Conservation (phyloP, 2,329 filamentous ascomycete genomes). For the Xylariaceae sp. region DNA sequence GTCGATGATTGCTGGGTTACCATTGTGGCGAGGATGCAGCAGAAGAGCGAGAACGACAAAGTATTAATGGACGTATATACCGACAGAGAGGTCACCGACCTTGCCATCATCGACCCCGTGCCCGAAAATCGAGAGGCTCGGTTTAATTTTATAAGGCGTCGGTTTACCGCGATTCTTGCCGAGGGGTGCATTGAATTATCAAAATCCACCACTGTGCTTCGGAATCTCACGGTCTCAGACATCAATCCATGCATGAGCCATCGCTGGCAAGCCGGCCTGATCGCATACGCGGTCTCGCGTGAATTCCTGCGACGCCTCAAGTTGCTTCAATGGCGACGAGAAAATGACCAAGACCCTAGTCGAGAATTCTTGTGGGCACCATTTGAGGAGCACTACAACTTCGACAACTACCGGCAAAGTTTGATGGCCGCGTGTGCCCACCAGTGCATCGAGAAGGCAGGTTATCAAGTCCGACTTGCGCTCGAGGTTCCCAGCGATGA, state of each 20-base stretch:
- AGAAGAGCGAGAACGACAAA: not conserved
- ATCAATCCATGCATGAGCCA: not conserved
- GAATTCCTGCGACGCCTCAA: constrained; percentile 28
- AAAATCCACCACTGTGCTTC: not conserved
- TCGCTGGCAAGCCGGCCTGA: constrained; percentile 22
- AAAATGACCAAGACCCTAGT: not conserved
- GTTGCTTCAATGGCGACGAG: constrained; percentile 11
- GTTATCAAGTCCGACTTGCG: constrained; percentile 17
- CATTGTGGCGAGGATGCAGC: constrained; percentile 3
- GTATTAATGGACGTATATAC: not conserved
- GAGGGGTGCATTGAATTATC: constrained; percentile 22
- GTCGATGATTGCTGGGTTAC: constrained; percentile 22
- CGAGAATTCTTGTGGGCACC: constrained; percentile 18
- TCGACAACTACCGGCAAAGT: constrained; percentile 22
- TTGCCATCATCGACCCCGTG: constrained; percentile 23
- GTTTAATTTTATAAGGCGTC: not conserved
- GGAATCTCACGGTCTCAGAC: not conserved
- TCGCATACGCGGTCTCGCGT: constrained; percentile 24
- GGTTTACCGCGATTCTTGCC: constrained; percentile 16
- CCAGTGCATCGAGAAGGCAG: constrained; percentile 23
- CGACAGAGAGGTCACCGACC: constrained; percentile 19
- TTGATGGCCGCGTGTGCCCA: constrained; percentile 24
- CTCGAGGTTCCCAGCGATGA: constrained; percentile 27
- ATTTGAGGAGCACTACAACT: constrained; percentile 24
- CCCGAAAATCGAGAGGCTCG: constrained; percentile 6